phyloP scores from a whole-genome alignment of 371 early-diverging fungal genomes.

The Lichtheimia ornata region DNA sequence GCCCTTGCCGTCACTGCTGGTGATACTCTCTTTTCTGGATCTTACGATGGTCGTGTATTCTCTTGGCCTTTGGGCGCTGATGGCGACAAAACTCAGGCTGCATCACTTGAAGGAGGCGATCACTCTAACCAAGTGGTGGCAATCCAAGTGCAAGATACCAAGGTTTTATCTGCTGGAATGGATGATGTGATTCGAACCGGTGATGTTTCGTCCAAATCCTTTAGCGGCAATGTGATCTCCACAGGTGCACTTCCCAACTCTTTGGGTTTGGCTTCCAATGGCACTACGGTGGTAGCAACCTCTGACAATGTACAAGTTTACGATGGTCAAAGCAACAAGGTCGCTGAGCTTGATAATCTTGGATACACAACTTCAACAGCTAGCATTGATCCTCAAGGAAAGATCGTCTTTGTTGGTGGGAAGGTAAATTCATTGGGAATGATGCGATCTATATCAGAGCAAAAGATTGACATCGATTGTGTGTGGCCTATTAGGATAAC shows the following conservation, averaged over 20 bases:
- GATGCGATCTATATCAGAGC: neutral
- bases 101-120: slow-evolving; percentile 53
- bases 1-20: slow-evolving; percentile 62
- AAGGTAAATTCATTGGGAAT: slow-evolving; percentile 46
- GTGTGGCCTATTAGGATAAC: slow-evolving; percentile 34
- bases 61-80: slow-evolving; percentile 58
- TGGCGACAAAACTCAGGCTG: slow-evolving; percentile 28
- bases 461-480: slow-evolving; percentile 4
- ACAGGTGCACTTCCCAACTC: slow-evolving; percentile 57
- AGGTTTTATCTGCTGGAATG: slow-evolving; percentile 73
- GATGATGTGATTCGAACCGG: slow-evolving; percentile 65
- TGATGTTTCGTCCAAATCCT: slow-evolving; percentile 17
- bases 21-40: slow-evolving; percentile 78
- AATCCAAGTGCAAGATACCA: slow-evolving; percentile 38
- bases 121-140: slow-evolving; percentile 75
- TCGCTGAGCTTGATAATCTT: slow-evolving; percentile 23
- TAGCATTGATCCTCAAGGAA: slow-evolving; percentile 60
- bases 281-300: slow-evolving; percentile 55
- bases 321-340: slow-evolving; percentile 35
- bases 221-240: slow-evolving; percentile 35
- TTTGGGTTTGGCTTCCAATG: slow-evolving; percentile 44
- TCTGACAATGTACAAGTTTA: slow-evolving; percentile 39
- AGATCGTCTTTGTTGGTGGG: slow-evolving; percentile 66
- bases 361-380: slow-evolving; percentile 57
- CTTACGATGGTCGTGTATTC: slow-evolving; percentile 90